Base-by-base conservation (phyloP, 768 basidiomycete genomes). In the Scleroderma citrinum region DNA sequence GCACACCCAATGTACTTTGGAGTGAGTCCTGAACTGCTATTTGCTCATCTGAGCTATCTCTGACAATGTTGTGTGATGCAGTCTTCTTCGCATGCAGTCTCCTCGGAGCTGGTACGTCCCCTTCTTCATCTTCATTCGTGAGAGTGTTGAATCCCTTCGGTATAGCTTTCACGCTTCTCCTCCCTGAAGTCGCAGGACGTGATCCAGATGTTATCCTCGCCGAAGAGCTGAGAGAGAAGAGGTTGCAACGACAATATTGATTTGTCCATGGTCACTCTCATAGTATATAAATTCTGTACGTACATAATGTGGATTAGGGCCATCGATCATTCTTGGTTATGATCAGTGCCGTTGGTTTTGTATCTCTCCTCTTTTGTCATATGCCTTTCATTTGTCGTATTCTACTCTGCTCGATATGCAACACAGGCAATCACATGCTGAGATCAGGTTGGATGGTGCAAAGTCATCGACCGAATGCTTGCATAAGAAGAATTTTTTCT, bases 61-160 rank as follows among this genome's bases (percentile, higher is more conserved):
- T 38, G 6, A 23, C 14, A 44, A 45, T 43, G 16, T 51, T 14
- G 21, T 11, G 16, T 39, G 17, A 42, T 21, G 14, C 38, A 85
- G 83, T 87, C 59, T 87, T 86, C 69, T 75, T 85, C 46, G 83
- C 62, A 2, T 83, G 81, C 55, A 82, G 76, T 46, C 61, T 85
- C 42, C 71, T 69, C 0, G 85, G 85, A 12, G 81, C 82, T 5
- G 61, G 63, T 71, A 53, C 53, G 64, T 63, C 16, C 1, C 20
- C 37, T 17, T 30, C 13, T 7, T 41, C 31, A 7, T 30, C 6
- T 20, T n/a, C 7, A 24, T 10, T 12, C 45, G 16, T 26, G 21
- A 48, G 52, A 19, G 55, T 32, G 12, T 48, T 12, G 13, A 10
- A 14, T 20, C 30, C 8, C 3, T 29, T 38, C n/a, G n/a, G n/a